Evolutionary conservation across 768 basidiomycete species (phyloP).

Genomic region (Lactarius akahatsu): DNA sequence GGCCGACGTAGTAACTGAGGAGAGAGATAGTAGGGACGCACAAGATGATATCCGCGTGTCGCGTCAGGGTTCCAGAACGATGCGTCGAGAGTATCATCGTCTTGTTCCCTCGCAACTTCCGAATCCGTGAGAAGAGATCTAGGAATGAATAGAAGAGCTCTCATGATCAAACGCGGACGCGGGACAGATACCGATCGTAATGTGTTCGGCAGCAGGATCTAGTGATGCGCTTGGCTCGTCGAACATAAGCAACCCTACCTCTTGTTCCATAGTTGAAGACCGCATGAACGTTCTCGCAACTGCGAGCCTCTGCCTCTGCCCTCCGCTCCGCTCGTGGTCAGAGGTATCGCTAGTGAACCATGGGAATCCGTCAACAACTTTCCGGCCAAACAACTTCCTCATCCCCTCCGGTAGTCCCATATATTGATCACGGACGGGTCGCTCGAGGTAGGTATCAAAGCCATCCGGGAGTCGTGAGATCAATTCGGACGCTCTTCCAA

Average conservation of each 20-base stretch:
- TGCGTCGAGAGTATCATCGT: conserved; percentile 84
- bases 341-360: not conserved
- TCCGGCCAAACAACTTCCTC: conserved; percentile 58
- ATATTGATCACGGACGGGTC: conserved; percentile 67
- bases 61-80: conserved; percentile 64
- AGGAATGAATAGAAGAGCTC: not conserved
- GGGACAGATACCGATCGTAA: conserved; percentile 33
- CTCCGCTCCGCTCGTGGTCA: conserved; percentile 51
- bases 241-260: conserved; percentile 63
- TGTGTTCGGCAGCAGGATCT: conserved; percentile 76
- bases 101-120: conserved; percentile 66
- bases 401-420: conserved; percentile 64
- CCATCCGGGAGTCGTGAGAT: conserved; percentile 63
- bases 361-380: conserved; percentile 36
- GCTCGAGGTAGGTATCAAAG: conserved; percentile 69
- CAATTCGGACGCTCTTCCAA: conserved; percentile 69
- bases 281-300: conserved; percentile 78
- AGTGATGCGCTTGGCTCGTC: conserved; percentile 74
- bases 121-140: conserved; percentile 72
- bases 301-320: conserved; percentile 74
- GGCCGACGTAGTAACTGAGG: not conserved
- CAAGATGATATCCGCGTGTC: conserved; percentile 43
- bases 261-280: conserved; percentile 44
- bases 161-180: not conserved
- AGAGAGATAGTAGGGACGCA: not conserved